phyloP scores from a whole-genome alignment of 495 filamentous ascomycete genomes.

The Chaetomidium leptoderma region DNA sequence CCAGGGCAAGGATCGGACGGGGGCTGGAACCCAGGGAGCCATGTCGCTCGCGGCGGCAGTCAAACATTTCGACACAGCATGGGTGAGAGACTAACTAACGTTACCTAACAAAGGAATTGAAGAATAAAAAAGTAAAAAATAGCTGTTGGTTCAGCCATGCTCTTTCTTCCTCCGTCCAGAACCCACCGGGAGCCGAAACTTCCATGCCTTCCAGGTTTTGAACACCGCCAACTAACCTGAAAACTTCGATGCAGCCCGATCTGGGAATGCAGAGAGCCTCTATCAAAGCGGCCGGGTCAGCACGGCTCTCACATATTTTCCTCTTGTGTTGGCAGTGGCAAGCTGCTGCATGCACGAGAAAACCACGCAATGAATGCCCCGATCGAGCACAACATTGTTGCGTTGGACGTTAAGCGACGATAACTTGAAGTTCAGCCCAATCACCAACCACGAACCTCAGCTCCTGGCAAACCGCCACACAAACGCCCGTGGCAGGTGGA shows the following conservation, averaged over 20 bases:
- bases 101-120: too few species aligned
- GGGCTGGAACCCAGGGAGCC: too few species aligned
- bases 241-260: not conserved
- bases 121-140: not conserved
- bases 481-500: slow-evolving; percentile 8
- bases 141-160: not conserved
- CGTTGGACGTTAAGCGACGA: not conserved
- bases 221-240: not conserved
- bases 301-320: too few species aligned
- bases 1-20: too few species aligned
- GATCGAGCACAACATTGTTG: not conserved
- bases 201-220: not conserved
- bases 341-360: not conserved
- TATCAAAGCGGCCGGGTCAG: too few species aligned
- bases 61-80: too few species aligned
- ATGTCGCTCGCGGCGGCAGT: too few species aligned
- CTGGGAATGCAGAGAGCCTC: not conserved
- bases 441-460: slow-evolving; percentile 3
- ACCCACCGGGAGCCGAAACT: not conserved
- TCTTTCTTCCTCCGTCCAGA: not conserved
- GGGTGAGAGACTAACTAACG: too few species aligned
- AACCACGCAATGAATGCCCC: too few species aligned
- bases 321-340: not conserved
- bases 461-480: not conserved
- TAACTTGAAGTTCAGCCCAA: too few species aligned